A percentile compares a stretch with the other conserved stretches of the same genome.
These are phyloP conservation scores for Annulohypoxylon nitens DNA, from an alignment of 495 filamentous ascomycete species.

Conservation along the genomic window DNA sequence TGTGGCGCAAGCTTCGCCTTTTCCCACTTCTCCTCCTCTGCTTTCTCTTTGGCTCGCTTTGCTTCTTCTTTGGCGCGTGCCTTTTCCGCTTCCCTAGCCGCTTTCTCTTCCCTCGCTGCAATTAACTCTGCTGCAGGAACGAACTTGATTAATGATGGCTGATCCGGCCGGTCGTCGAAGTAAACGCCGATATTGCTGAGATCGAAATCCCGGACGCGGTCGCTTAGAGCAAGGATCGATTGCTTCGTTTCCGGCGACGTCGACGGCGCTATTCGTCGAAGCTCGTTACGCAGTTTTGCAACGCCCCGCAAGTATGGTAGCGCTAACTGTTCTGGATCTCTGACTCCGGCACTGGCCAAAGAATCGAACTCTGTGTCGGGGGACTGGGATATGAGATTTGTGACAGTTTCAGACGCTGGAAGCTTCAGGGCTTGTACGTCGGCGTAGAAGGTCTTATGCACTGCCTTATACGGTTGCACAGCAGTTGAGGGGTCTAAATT, in stretches of 20 bases:
- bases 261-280: conserved; percentile 70
- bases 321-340: conserved; percentile 64
- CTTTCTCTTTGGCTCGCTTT: conserved; percentile 68
- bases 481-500: conserved; percentile 58
- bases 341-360: conserved; percentile 54
- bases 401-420: conserved; percentile 51
- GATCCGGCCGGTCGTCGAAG: conserved; percentile 80
- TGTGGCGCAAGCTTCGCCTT: conserved; percentile 77
- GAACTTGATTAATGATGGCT: conserved; percentile 86
- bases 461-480: conserved; percentile 61
- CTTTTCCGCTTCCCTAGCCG: conserved; percentile 66
- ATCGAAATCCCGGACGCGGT: conserved; percentile 81
- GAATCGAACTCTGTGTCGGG: conserved; percentile 59
- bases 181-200: conserved; percentile 85
- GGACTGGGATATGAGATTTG: conserved; percentile 53
- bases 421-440: conserved; percentile 53
- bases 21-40: conserved; percentile 68
- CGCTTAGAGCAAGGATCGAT: conserved; percentile 75
- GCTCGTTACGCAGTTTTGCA: conserved; percentile 74
- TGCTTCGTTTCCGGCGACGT: conserved; percentile 68
- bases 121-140: conserved; percentile 76
- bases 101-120: conserved; percentile 79
- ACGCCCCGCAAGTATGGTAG: conserved; percentile 75
- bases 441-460: conserved; percentile 54
- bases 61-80: conserved; percentile 71